phyloP scores from a whole-genome alignment of 768 basidiomycete species.

The Dacryopinax primogenitus region DNA sequence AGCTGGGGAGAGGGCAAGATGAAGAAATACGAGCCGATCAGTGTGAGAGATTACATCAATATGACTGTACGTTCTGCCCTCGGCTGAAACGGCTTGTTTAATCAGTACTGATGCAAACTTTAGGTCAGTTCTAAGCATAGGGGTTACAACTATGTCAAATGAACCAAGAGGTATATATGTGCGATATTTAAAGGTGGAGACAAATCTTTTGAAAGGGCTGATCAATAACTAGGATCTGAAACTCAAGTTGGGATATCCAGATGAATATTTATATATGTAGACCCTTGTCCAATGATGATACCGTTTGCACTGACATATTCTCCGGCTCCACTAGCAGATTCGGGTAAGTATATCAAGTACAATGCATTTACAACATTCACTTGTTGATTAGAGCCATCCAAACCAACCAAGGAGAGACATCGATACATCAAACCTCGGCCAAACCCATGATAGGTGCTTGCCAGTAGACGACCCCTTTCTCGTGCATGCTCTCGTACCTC shows the following conservation, averaged over 20 bases:
- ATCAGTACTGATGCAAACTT: background rate
- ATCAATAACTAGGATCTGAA: too few species aligned
- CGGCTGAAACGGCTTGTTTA: background rate
- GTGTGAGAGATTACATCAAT: slow-evolving; percentile 30
- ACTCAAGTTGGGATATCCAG: too few species aligned
- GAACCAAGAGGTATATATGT: too few species aligned
- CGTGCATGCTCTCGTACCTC: background rate
- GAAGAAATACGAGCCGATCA: slow-evolving; percentile 39
- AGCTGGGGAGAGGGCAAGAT: slow-evolving; percentile 36
- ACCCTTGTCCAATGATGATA: background rate
- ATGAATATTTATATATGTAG: background rate
- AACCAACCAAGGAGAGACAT: background rate
- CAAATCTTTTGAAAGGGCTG: too few species aligned
- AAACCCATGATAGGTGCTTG: slow-evolving; percentile 3
- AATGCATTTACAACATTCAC: background rate
- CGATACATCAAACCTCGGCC: background rate
- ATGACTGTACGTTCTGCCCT: background rate
- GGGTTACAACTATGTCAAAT: background rate
- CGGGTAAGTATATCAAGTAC: too few species aligned
- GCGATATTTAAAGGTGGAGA: too few species aligned
- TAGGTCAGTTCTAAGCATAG: background rate
- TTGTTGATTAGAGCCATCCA: background rate
- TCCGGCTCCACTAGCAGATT: too few species aligned
- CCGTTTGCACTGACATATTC: too few species aligned
- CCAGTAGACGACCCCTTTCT: slow-evolving; percentile 1